Base-by-base conservation (phyloP, 2,329 filamentous ascomycete species). In the Thermothelomyces thermophilus region DNA sequence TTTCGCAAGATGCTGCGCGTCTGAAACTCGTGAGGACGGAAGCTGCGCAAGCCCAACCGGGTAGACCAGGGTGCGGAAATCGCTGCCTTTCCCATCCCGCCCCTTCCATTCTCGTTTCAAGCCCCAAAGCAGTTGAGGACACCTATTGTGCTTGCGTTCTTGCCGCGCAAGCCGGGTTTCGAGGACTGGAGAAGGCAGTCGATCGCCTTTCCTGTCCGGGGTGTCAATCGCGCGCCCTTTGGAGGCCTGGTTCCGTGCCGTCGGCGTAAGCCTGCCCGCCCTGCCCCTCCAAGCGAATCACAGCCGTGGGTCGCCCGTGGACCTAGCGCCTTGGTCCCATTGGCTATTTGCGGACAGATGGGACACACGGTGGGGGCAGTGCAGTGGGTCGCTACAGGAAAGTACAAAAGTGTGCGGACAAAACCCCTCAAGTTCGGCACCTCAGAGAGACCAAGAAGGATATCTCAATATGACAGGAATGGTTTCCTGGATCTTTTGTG, bases 1-100 rank as follows among this genome's bases (percentile, higher is more conserved):
- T 14, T 43, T 54, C 54, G 54, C 54, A 52, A 47, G 26, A 20
- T 17, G 34, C 51, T 53, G 50, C 54, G 54, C 49, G 51, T 51
- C 46, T 40, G 7, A 6, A 22, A n/a, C 17, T 31, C 5, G 11
- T 20, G 37, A 48, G 37, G 37, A 33, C 26, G 6, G 17, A 3
- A 28, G 22, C 22, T 16, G 14, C 33, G n/a, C 5, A 37, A 34
- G 28, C 36, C 30, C 24, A 17, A 40, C 37, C 28, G 37, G 33
- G 43, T n/a, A n/a, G 37, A 19, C 37, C 24, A 39, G 43, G 41
- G 26, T 44, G 26, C 31, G 16, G 31, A 37, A 49, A 16, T 35
- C 46, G 46, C 46, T 46, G 50, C 50, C 37, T 52, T 22, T 41
- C 17, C 33, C 35, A 45, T 24, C 39, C 11, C 16, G 11, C 22